phyloP scores from a whole-genome alignment of 2,329 filamentous ascomycete species.

The Ustulina deusta region DNA sequence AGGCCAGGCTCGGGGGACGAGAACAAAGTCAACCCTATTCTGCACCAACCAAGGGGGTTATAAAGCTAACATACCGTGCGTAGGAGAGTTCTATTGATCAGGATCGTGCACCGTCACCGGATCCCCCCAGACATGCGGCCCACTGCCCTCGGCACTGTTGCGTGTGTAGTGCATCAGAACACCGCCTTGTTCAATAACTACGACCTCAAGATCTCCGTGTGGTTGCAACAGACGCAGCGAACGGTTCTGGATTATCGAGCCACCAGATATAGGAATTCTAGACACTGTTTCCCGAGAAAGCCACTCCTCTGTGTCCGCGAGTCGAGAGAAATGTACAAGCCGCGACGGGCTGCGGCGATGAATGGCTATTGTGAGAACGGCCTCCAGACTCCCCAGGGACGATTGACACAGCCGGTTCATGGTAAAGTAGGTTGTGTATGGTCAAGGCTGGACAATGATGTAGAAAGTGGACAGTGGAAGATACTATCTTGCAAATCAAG shows the following conservation, averaged over 20 bases:
- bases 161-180: slow-evolving; percentile 36
- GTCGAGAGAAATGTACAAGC: slow-evolving; percentile 35
- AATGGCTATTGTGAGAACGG: slow-evolving; percentile 35
- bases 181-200: slow-evolving; percentile 37
- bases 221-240: slow-evolving; percentile 2
- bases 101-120: not conserved
- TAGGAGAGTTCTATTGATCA: not conserved
- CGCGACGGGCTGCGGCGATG: slow-evolving; percentile 10
- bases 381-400: slow-evolving; percentile 38
- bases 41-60: too few relatives aligned
- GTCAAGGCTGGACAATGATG: too few relatives aligned
- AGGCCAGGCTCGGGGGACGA: too few relatives aligned
- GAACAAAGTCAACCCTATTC: not conserved
- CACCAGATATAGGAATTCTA: slow-evolving; percentile 23
- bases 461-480: too few relatives aligned
- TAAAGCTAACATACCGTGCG: too few relatives aligned
- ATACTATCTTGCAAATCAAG: not conserved
- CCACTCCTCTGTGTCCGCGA: slow-evolving; percentile 29
- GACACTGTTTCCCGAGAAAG: slow-evolving; percentile 7
- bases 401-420: slow-evolving; percentile 42
- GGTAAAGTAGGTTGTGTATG: not conserved
- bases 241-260: slow-evolving; percentile 38
- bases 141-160: too few relatives aligned
- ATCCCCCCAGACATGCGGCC: slow-evolving; percentile 3
- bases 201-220: slow-evolving; percentile 40